Evolutionary conservation across 1,139 yeast genomes (phyloP).

Genomic region (Hyphopichia burtonii): DNA sequence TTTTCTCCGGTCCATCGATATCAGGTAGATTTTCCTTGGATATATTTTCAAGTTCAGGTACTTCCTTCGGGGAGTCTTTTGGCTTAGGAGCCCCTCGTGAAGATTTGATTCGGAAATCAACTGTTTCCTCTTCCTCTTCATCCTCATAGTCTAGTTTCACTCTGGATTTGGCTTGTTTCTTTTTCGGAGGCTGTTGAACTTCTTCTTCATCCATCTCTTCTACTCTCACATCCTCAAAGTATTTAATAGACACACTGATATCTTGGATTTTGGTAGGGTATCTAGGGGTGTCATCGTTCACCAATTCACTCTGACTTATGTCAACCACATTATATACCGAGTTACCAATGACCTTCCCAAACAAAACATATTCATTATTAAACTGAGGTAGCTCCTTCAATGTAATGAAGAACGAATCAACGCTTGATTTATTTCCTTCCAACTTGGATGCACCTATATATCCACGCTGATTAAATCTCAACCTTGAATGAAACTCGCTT

Average conservation of each 20-base stretch:
- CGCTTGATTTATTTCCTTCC: conserved; percentile 29
- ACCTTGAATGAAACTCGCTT: conserved; percentile 56
- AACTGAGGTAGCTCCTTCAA: conserved; percentile 45
- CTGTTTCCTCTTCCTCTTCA: conserved; percentile 28
- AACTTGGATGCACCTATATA: conserved; percentile 50
- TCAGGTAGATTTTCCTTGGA: conserved; percentile 21
- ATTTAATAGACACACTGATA: conserved; percentile 45
- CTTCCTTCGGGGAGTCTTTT: too few species aligned
- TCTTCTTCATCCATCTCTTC: conserved; percentile 8
- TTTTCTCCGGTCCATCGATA: too few species aligned
- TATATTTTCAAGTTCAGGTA: too few species aligned
- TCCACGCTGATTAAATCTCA: conserved; percentile 56
- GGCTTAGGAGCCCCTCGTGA: too few species aligned
- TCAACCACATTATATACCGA: conserved; percentile 53
- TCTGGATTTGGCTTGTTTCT: conserved; percentile 17
- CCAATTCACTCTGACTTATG: conserved; percentile 52
- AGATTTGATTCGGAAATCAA: conserved; percentile 43
- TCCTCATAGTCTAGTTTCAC: conserved; percentile 24
- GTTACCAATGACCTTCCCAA: conserved; percentile 66
- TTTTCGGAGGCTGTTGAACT: conserved; percentile 15
- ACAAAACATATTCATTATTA: conserved; percentile 48
- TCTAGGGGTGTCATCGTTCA: conserved; percentile 41
- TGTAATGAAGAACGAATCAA: conserved; percentile 54
- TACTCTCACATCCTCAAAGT: conserved; percentile 45
- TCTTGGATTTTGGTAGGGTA: conserved; percentile 49